A percentile compares a stretch with the other conserved stretches of the same genome.
phyloP scores from a whole-genome alignment of 306 rosid species.

The Mimosa bimucronata region DNA sequence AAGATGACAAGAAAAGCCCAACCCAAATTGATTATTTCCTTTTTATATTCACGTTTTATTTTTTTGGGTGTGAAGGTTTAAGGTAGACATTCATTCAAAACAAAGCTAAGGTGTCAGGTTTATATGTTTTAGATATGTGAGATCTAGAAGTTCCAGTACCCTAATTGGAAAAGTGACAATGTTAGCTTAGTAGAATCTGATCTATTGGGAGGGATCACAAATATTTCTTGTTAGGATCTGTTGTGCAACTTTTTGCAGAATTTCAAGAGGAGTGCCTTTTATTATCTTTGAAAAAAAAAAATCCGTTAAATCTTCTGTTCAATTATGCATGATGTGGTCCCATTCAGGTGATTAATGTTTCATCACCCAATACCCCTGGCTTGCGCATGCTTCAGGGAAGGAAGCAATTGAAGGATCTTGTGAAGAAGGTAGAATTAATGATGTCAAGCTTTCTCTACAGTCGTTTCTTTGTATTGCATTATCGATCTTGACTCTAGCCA shows the following conservation, averaged over 20 bases:
- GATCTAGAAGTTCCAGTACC: constrained; percentile 5
- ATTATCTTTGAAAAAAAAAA: background rate
- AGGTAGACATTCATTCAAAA: background rate
- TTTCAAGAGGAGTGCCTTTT: constrained; percentile 20
- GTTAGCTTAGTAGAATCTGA: constrained; percentile 17
- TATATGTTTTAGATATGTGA: background rate
- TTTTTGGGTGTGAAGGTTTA: background rate
- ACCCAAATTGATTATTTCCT: background rate
- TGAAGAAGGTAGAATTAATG: constrained; percentile 75
- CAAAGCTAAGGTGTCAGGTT: background rate
- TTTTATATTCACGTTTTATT: background rate
- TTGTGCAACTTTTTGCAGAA: constrained; percentile 3
- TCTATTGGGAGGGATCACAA: background rate
- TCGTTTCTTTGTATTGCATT: constrained; percentile 33
- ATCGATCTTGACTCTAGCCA: constrained; percentile 39
- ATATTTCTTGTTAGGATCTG: background rate
- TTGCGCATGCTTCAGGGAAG: constrained; percentile 98
- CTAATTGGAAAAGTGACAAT: background rate
- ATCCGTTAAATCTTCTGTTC: background rate
- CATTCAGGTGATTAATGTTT: constrained; percentile 90
- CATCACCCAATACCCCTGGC: constrained; percentile 99
- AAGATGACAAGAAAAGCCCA: background rate
- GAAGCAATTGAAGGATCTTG: constrained; percentile 94
- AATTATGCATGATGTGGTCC: constrained; percentile 14
- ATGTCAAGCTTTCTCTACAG: constrained; percentile 29